Conservation (phyloP, 2,329 filamentous ascomycete species). For the Ophiostoma perfectum region DNA sequence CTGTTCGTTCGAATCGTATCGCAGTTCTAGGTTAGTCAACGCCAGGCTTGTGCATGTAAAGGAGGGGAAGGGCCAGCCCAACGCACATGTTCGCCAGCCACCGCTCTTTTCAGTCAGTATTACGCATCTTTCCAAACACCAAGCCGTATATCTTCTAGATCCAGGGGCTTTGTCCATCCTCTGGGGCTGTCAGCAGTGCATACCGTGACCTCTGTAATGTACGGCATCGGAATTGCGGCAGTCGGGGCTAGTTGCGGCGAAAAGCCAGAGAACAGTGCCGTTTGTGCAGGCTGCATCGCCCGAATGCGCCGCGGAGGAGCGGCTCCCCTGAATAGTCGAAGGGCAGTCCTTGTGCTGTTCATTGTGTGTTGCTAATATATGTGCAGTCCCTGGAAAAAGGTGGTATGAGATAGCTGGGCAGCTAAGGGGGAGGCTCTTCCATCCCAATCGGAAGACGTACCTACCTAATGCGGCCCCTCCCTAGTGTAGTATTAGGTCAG, state of each 20-base stretch:
- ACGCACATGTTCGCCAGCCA: slow-evolving; percentile 72
- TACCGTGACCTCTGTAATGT: slow-evolving; percentile 54
- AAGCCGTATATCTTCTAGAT: too few species aligned
- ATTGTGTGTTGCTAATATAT: neutral
- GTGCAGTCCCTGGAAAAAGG: neutral
- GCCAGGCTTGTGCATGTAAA: neutral
- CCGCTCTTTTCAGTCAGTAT: slow-evolving; percentile 52
- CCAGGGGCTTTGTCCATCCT: too few species aligned
- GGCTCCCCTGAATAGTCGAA: neutral
- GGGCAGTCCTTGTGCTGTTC: slow-evolving; percentile 1
- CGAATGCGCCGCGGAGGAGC: neutral
- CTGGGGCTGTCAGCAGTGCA: slow-evolving; percentile 23
- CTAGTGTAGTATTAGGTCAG: neutral
- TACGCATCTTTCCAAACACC: neutral
- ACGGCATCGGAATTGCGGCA: slow-evolving; percentile 51
- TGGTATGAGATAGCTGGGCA: neutral
- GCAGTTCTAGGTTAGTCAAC: slow-evolving; percentile 7
- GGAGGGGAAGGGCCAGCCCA: neutral
- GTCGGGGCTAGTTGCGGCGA: slow-evolving; percentile 24
- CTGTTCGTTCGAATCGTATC: slow-evolving; percentile 38
- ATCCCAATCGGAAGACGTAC: neutral
- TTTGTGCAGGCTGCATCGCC: neutral
- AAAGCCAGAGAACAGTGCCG: slow-evolving; percentile 30
- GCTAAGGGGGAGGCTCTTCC: neutral
- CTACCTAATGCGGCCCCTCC: neutral